Percentiles rank a stretch among this genome's conserved stretches.
Evolutionary conservation across 1,284 basidiomycete genomes (phyloP).

Genomic region (Ustilago trichophora): DNA sequence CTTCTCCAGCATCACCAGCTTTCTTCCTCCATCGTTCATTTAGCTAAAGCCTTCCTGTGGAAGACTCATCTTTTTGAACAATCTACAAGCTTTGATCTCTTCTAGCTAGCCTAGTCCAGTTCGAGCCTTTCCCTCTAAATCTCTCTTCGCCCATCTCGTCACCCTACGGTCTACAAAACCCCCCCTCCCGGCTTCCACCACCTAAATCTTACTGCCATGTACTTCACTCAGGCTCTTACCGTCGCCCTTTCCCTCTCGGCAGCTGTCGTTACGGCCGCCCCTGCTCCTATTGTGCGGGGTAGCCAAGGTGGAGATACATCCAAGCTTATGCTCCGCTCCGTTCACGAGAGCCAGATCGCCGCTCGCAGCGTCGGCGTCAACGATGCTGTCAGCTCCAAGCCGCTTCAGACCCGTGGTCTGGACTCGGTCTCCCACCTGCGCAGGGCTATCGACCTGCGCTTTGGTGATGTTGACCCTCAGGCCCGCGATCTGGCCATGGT

Average conservation of each 20-base stretch:
- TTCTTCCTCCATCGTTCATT: background rate
- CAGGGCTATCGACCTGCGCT: constrained; percentile 35
- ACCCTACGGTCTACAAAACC: background rate
- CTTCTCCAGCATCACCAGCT: too few relatives aligned
- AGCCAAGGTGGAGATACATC: constrained; percentile 3
- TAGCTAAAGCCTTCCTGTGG: constrained; percentile 24
- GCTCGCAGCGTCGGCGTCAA: constrained; percentile 12
- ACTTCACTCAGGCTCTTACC: constrained; percentile 49
- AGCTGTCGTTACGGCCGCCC: constrained; percentile 37
- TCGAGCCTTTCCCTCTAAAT: constrained; percentile 1
- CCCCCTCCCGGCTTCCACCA: background rate
- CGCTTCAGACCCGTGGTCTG: constrained; percentile 31
- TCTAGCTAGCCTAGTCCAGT: constrained; percentile 38
- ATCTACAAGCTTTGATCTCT: constrained; percentile 5
- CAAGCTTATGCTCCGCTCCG: constrained; percentile 23
- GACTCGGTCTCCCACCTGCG: constrained; percentile 27
- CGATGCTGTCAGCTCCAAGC: constrained; percentile 22
- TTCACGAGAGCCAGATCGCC: constrained; percentile 21
- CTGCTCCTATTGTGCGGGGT: constrained; percentile 15
- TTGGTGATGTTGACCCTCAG: constrained; percentile 28
- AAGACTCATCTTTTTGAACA: constrained; percentile 15
- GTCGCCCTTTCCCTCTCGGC: constrained; percentile 48
- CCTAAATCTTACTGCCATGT: constrained; percentile 22
- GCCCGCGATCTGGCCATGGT: constrained; percentile 37
- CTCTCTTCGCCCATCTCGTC: background rate